Evolutionary conservation across 768 basidiomycete genomes (phyloP), one percentile per base, ranked within the genome.

Genomic region (Mycena alexandri): DNA sequence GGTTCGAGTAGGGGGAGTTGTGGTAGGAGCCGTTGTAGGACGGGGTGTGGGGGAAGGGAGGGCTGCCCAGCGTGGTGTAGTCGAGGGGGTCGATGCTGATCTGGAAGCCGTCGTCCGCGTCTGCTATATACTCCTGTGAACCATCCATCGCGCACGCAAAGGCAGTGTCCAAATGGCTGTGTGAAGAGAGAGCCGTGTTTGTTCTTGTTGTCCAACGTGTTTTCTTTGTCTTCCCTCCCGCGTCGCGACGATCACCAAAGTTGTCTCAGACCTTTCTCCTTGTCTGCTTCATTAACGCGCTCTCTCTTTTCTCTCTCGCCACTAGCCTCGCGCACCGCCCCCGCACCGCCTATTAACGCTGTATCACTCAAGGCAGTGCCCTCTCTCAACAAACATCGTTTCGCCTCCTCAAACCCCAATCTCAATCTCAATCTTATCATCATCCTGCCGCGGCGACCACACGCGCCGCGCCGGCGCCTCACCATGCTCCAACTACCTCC

Each of bases 1-100:
- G 82, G 58, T 77, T 81, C 8, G 90, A 91, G 76, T 84, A 92
- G 11, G 92, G 92, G 0, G 91, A 92, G 78, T 89, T 87, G 74
- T 89, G 85, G 81, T 90, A 90, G 7, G 90, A 91, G 61, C 86
- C 86, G 75, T 86, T 86, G 80, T 88, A 87, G 24, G 86, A 87
- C 10, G 88, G 85, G 0, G 86, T 85, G 73, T 82, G 81, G 24
- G 85, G 83, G 68, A 83, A 85, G n/a, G 67, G 62, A 5, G 71
- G 73, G 44, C 67, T 64, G 60, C 66, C 66, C 46, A 71, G 65
- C 36, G 56, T 61, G 34, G 42, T 56, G 43, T 59, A 73, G 59
- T 76, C 74, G 68, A 43, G 54, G 12, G 66, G 75, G 36, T 74
- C 73, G 24, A 76, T 68, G 25, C 68, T 61, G 42, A 71, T 68